Conservation (phyloP, 768 basidiomycete genomes). For the Trametes meyenii region DNA sequence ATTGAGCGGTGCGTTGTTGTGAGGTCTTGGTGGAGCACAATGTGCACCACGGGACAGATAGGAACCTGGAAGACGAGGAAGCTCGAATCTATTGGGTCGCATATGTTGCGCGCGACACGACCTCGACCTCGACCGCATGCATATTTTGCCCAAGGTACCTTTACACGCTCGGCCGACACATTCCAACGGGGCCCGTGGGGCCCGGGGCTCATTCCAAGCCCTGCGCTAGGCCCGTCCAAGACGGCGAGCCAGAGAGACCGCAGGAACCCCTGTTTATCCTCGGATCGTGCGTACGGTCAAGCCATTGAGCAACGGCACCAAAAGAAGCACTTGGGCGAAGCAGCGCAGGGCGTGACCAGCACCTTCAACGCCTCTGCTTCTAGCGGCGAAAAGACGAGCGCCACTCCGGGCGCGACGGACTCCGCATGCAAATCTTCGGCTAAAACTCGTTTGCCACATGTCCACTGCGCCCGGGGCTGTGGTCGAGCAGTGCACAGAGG, state of each 20-base stretch:
- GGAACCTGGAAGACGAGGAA: too few species aligned
- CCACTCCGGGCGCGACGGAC: not conserved
- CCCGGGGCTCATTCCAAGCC: not conserved
- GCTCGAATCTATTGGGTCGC: too few species aligned
- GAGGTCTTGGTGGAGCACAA: too few species aligned
- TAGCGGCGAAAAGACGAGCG: not conserved
- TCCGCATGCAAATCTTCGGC: slow-evolving; percentile 24
- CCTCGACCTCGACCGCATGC: too few species aligned
- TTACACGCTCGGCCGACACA: not conserved
- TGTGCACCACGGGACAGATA: too few species aligned
- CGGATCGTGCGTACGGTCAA: slow-evolving; percentile 9
- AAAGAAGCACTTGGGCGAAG: not conserved
- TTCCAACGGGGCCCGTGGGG: not conserved
- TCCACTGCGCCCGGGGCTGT: not conserved
- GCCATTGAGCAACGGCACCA: slow-evolving; percentile 14
- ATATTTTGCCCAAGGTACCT: too few species aligned
- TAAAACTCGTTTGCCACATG: slow-evolving; percentile 17
- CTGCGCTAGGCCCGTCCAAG: not conserved
- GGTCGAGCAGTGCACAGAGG: not conserved
- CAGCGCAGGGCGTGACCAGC: slow-evolving; percentile 2
- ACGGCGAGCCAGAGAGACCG: not conserved
- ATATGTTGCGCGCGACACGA: too few species aligned
- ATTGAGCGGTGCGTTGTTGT: too few species aligned
- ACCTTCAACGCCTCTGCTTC: not conserved
- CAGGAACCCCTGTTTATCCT: slow-evolving; percentile 17